Percentiles rank a stretch among this genome's conserved stretches.
phyloP scores from a whole-genome alignment of 805 yeast genomes.

The Wickerhamiella brachini region DNA sequence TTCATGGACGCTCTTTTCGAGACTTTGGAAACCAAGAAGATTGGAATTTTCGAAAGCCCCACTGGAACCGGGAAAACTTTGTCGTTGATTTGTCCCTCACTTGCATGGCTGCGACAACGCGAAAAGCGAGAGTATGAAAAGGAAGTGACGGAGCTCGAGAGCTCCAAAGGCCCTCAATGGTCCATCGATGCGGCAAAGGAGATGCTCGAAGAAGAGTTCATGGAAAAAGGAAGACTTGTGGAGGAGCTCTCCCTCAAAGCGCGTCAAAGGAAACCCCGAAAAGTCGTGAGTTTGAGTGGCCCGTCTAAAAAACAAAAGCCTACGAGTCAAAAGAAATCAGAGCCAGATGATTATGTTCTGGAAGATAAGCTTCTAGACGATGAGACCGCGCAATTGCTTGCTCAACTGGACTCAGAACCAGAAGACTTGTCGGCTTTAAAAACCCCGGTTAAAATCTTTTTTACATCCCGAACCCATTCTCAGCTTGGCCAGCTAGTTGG shows the following conservation, averaged over 20 bases:
- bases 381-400: conserved; percentile 3
- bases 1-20: conserved; percentile 67
- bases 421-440: conserved; percentile 7
- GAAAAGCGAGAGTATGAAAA: conserved; percentile 9
- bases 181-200: conserved; percentile 31
- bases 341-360: conserved; percentile 4
- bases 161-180: conserved; percentile 61
- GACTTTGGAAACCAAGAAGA: conserved; percentile 39
- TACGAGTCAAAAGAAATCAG: background rate
- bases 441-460: conserved; percentile 41
- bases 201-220: background rate
- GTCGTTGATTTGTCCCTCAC: conserved; percentile 68
- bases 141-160: conserved; percentile 19
- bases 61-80: conserved; percentile 89
- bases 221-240: background rate
- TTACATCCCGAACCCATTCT: conserved; percentile 82
- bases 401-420: background rate
- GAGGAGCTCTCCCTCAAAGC: conserved; percentile 1
- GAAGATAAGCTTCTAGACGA: conserved; percentile 7
- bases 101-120: conserved; percentile 62
- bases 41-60: conserved; percentile 83
- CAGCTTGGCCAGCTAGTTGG: conserved; percentile 70
- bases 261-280: background rate
- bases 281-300: background rate
- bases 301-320: background rate